These are phyloP conservation scores for Symbiodinium natans DNA, from an alignment of 73 alveolate species.

Conservation along the genomic window DNA sequence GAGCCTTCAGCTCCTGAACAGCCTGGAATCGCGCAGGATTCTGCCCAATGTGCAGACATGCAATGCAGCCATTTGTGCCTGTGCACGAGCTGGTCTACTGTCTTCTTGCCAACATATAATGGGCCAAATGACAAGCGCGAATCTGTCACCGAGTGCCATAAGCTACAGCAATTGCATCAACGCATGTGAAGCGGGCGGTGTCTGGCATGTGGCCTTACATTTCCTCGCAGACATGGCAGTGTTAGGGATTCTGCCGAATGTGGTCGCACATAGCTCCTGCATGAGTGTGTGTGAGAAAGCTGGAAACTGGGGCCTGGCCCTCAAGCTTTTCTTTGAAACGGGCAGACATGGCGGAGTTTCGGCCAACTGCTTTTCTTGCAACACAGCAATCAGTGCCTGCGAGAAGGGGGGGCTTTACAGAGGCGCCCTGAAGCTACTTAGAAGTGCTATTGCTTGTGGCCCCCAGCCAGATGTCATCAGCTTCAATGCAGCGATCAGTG, in stretches of 20 bases:
- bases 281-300: slow-evolving; percentile 48
- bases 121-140: background rate
- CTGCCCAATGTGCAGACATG: background rate
- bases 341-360: background rate
- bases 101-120: slow-evolving; percentile 5
- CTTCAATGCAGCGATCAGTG: slow-evolving; percentile 31
- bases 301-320: slow-evolving; percentile 32
- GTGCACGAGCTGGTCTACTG: background rate
- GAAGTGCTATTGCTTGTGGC: background rate
- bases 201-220: slow-evolving; percentile 14
- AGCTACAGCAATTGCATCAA: slow-evolving; percentile 49
- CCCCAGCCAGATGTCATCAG: background rate
- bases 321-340: background rate
- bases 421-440: background rate
- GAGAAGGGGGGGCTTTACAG: background rate
- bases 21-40: background rate
- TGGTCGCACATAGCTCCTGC: slow-evolving; percentile 43
- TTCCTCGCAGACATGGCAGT: background rate
- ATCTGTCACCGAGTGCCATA: background rate
- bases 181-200: slow-evolving; percentile 20
- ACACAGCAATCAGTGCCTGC: slow-evolving; percentile 1
- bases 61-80: background rate
- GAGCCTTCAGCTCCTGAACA: background rate
- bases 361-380: background rate
- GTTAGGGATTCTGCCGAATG: background rate